phyloP scores from a whole-genome alignment of 495 filamentous ascomycete species.

The Tuber magnatum region DNA sequence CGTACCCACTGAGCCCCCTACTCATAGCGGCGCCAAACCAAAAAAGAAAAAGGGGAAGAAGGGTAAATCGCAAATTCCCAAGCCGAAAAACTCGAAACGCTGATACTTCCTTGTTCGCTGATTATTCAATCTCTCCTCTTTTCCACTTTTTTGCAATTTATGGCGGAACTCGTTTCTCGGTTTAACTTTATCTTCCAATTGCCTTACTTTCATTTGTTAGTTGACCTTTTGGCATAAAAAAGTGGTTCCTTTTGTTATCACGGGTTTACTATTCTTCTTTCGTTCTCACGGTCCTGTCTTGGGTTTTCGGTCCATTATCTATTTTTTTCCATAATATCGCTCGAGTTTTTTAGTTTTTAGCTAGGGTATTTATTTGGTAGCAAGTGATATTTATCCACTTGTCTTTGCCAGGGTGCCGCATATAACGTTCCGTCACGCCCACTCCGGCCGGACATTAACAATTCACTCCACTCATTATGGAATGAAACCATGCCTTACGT shows the following conservation, averaged over 20 bases:
- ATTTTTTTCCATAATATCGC: conserved; percentile 6
- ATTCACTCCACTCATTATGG: not conserved
- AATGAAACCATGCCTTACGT: not conserved
- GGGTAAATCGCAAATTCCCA: not conserved
- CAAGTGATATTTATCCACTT: not conserved
- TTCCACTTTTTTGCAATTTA: not conserved
- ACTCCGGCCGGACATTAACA: not conserved
- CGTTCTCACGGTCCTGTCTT: conserved; percentile 1
- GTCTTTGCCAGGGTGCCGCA: not conserved
- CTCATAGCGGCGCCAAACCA: not conserved
- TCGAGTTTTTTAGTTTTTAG: not conserved
- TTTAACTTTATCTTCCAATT: not conserved
- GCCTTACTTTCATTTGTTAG: conserved; percentile 16
- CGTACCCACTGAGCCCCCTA: not conserved
- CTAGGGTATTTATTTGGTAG: not conserved
- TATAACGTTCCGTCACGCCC: not conserved
- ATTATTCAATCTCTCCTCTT: conserved; percentile 13
- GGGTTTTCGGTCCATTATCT: not conserved
- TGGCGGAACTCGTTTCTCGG: not conserved
- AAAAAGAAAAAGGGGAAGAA: not conserved
- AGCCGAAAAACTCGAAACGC: not conserved
- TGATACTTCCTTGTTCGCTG: not conserved
- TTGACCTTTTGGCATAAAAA: conserved; percentile 21
- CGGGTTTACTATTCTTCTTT: conserved; percentile 9
- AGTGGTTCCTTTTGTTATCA: conserved; percentile 23